These are phyloP conservation scores for Aspergillus uvarum DNA, from an alignment of 2,329 filamentous ascomycete species.

Conservation along the genomic window DNA sequence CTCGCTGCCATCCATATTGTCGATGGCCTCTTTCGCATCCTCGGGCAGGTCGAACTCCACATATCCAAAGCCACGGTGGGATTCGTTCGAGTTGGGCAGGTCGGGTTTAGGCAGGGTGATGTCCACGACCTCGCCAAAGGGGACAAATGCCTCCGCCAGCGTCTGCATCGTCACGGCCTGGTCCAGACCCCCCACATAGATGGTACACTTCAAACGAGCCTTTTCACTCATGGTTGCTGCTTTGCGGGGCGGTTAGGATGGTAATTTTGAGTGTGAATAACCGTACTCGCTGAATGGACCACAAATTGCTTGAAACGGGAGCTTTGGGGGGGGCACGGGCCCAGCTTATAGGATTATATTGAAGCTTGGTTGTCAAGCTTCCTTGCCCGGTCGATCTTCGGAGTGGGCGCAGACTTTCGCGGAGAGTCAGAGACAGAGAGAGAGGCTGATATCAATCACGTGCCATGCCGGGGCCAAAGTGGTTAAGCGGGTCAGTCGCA, in stretches of 20 bases:
- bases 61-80: constrained; percentile 92
- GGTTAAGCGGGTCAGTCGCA: constrained; percentile 25
- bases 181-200: constrained; percentile 89
- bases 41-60: constrained; percentile 85
- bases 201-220: constrained; percentile 79
- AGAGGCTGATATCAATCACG: constrained; percentile 36
- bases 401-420: constrained; percentile 8
- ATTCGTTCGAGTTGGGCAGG: constrained; percentile 70
- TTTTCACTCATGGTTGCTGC: constrained; percentile 70
- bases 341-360: background rate
- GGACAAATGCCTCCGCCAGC: constrained; percentile 87
- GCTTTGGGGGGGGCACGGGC: background rate
- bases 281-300: background rate
- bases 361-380: constrained; percentile 8
- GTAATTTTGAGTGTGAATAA: background rate
- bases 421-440: background rate
- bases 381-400: background rate
- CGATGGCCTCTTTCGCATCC: constrained; percentile 91
- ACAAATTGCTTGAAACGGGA: background rate
- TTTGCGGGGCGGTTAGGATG: background rate
- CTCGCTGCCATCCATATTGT: constrained; percentile 98
- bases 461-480: constrained; percentile 26
- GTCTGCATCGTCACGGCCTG: constrained; percentile 71
- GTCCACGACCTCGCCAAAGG: constrained; percentile 93
- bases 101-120: constrained; percentile 88